phyloP scores from a whole-genome alignment of 768 basidiomycete genomes.

The Tephrocybe rancida region DNA sequence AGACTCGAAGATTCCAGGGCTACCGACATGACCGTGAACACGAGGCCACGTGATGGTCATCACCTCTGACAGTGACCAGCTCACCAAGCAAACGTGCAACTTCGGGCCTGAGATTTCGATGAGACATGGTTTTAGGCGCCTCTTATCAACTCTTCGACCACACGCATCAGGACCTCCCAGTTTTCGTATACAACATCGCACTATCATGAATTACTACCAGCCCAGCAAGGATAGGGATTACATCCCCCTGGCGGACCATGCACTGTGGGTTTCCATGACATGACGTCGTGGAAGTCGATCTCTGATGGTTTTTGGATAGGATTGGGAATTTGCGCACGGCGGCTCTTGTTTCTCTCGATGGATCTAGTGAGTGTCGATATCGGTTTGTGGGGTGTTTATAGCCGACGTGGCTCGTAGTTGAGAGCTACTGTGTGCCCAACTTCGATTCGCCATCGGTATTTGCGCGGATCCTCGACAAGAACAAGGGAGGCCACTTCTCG shows the following conservation, averaged over 20 bases:
- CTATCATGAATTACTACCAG: conserved; percentile 53
- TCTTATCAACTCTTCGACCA: conserved; percentile 2
- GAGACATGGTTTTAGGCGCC: conserved; percentile 1
- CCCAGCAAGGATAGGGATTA: conserved; percentile 66
- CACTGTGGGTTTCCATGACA: conserved; percentile 51
- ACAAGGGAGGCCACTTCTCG: conserved; percentile 93
- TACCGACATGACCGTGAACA: not conserved
- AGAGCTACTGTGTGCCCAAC: conserved; percentile 90
- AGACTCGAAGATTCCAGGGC: not conserved
- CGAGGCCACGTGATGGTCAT: not conserved
- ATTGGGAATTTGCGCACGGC: conserved; percentile 87
- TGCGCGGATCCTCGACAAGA: conserved; percentile 85
- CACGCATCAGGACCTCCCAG: not conserved
- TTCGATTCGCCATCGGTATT: conserved; percentile 95
- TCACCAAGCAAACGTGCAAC: not conserved
- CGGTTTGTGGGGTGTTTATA: not conserved
- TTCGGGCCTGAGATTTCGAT: not conserved
- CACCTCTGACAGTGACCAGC: not conserved
- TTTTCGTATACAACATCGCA: not conserved
- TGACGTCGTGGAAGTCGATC: conserved; percentile 4
- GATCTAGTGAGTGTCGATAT: conserved; percentile 58
- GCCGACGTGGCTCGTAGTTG: conserved; percentile 49
- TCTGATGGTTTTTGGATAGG: conserved; percentile 34
- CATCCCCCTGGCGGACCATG: conserved; percentile 78
- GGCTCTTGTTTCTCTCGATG: conserved; percentile 81